Conservation (phyloP, 257 asterid genomes). For the Fraxinus anomala region DNA sequence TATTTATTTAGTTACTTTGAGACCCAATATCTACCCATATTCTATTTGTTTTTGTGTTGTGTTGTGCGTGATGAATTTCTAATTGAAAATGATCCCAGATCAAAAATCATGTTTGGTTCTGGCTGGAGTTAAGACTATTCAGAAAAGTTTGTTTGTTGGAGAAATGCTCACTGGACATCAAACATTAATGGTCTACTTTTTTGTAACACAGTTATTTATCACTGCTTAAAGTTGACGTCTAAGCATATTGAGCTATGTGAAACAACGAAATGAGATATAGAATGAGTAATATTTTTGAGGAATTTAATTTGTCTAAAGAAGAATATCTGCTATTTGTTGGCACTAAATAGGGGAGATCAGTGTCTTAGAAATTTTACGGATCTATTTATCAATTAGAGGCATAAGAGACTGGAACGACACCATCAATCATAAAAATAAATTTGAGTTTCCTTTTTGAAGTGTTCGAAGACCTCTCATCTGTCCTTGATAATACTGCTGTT, state of each 20-base stretch:
- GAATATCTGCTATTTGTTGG: neutral
- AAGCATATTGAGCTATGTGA: neutral
- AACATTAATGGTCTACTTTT: neutral
- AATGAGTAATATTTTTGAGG: neutral
- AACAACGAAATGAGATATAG: neutral
- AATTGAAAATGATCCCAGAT: slow-evolving; percentile 4
- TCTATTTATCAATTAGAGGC: neutral
- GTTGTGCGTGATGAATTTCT: neutral
- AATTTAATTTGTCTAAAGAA: neutral
- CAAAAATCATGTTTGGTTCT: neutral
- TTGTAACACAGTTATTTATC: neutral
- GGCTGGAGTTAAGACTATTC: slow-evolving; percentile 16
- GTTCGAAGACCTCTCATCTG: slow-evolving; percentile 2
- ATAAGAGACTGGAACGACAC: neutral
- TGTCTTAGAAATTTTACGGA: neutral
- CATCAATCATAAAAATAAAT: slow-evolving; percentile 1
- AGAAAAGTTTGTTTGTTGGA: neutral
- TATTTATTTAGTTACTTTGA: neutral
- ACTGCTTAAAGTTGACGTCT: neutral
- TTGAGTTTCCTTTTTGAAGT: slow-evolving; percentile 1
- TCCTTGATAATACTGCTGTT: slow-evolving; percentile 5
- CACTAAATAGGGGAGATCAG: neutral
- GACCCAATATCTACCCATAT: neutral
- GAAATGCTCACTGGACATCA: neutral
- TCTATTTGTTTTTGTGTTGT: neutral